phyloP scores from a whole-genome alignment of 2,329 filamentous ascomycete genomes.

The Colletotrichum sojae region DNA sequence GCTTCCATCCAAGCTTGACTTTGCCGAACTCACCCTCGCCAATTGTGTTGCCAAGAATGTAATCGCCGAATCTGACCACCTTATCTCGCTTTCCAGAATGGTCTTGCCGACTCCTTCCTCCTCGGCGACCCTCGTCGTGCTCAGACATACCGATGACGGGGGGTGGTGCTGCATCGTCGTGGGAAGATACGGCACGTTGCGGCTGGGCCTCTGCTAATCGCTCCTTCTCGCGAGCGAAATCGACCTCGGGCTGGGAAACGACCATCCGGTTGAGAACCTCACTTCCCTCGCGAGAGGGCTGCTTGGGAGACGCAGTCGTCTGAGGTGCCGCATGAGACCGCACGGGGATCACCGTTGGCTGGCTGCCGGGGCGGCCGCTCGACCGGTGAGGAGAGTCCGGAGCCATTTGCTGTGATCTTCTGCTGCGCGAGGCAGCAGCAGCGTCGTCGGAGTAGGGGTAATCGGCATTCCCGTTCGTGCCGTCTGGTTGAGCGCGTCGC shows the following conservation, averaged over 20 bases:
- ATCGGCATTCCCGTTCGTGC: conserved; percentile 52
- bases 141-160: conserved; percentile 60
- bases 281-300: conserved; percentile 81
- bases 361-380: conserved; percentile 50
- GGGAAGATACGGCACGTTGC: conserved; percentile 53
- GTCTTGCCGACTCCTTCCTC: conserved; percentile 71
- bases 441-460: conserved; percentile 51
- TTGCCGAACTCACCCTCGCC: conserved; percentile 99
- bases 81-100: conserved; percentile 73
- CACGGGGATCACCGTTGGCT: conserved; percentile 58
- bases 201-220: conserved; percentile 74
- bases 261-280: conserved; percentile 84
- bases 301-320: conserved; percentile 67
- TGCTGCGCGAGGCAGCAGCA: conserved; percentile 54
- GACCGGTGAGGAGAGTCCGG: conserved; percentile 58
- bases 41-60: conserved; percentile 94
- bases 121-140: conserved; percentile 63
- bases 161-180: conserved; percentile 62
- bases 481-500: conserved; percentile 55
- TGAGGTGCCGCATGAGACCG: conserved; percentile 57
- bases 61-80: conserved; percentile 89
- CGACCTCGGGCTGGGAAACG: conserved; percentile 81
- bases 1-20: conserved; percentile 79
- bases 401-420: conserved; percentile 53
- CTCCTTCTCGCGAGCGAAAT: conserved; percentile 79